Evolutionary conservation across 2,329 filamentous ascomycete species (phyloP).

Genomic region (Calonectria pauciramosa): DNA sequence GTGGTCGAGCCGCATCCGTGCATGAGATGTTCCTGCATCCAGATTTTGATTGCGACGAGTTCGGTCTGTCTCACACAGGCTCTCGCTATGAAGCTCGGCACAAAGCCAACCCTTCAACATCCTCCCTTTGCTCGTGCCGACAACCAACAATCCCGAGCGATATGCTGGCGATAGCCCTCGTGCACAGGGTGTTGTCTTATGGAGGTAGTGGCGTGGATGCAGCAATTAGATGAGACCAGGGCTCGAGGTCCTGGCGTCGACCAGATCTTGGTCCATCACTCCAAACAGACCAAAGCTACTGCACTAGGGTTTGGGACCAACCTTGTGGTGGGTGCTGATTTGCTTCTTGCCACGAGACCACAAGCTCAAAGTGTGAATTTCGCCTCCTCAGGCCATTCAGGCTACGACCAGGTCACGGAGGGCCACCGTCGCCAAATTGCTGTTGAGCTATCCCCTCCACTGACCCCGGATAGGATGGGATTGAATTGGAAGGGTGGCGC

Average conservation of each 20-base stretch:
- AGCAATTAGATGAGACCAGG: conserved; percentile 35
- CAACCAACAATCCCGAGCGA: not conserved
- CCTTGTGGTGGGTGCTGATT: conserved; percentile 28
- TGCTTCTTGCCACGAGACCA: conserved; percentile 22
- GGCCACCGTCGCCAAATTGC: conserved; percentile 33
- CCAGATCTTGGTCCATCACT: conserved; percentile 38
- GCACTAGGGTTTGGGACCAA: conserved; percentile 33
- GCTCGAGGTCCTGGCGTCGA: conserved; percentile 20
- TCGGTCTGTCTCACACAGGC: conserved; percentile 17
- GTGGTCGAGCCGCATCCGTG: conserved; percentile 13
- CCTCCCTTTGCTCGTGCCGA: conserved; percentile 25
- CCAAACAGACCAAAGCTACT: conserved; percentile 27
- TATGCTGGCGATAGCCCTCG: conserved; percentile 28
- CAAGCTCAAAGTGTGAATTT: conserved; percentile 11
- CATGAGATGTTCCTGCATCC: conserved; percentile 10
- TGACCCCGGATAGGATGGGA: conserved; percentile 32
- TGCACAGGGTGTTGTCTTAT: conserved; percentile 25
- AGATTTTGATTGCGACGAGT: conserved; percentile 23
- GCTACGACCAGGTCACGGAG: conserved; percentile 26
- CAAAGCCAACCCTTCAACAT: not conserved
- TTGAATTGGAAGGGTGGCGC: conserved; percentile 39
- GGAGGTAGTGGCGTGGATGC: conserved; percentile 35
- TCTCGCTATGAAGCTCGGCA: conserved; percentile 14
- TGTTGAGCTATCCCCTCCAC: conserved; percentile 28
- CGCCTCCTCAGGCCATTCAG: conserved; percentile 29